Percentiles rank a stretch among this genome's conserved stretches.
phyloP scores from a whole-genome alignment of 805 yeast genomes.

The Ascoidea asiatica region DNA sequence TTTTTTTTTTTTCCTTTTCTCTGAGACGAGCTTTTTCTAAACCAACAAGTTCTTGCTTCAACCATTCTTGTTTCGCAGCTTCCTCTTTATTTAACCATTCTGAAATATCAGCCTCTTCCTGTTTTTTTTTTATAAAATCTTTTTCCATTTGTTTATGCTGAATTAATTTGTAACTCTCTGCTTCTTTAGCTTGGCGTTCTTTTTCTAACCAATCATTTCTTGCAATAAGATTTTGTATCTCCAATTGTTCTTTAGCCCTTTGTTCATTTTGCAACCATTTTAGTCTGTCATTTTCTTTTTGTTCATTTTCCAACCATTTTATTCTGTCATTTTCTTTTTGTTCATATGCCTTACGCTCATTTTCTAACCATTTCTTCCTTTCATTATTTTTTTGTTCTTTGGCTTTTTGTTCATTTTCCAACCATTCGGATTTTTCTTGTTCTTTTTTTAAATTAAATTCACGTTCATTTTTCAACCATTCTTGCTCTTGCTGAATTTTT shows the following conservation, averaged over 20 bases:
- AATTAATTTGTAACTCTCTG: no score
- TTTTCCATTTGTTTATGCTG: no score
- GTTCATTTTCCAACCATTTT: not conserved
- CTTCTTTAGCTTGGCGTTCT: slow-evolving; percentile 1
- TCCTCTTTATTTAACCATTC: no score
- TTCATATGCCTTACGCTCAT: not conserved
- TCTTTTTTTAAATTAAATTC: not conserved
- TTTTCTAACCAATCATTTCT: slow-evolving; percentile 1
- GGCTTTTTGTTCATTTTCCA: not conserved
- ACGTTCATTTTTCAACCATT: no score
- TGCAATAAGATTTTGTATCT: no score
- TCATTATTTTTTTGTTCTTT: not conserved
- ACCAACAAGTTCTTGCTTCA: no score
- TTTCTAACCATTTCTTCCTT: not conserved
- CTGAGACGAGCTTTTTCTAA: no score
- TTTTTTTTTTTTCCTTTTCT: no score
- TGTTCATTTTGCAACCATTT: slow-evolving; percentile 1
- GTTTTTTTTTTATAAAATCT: no score
- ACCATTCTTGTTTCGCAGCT: no score
- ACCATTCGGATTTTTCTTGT: not conserved
- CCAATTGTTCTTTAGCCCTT: slow-evolving; percentile 1
- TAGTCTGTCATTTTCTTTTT: not conserved
- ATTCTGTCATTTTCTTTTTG: not conserved
- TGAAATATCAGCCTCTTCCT: no score
- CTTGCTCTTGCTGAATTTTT: not conserved